phyloP scores from a whole-genome alignment of 2,329 filamentous ascomycete species.

The Talaromyces albobiverticillius region DNA sequence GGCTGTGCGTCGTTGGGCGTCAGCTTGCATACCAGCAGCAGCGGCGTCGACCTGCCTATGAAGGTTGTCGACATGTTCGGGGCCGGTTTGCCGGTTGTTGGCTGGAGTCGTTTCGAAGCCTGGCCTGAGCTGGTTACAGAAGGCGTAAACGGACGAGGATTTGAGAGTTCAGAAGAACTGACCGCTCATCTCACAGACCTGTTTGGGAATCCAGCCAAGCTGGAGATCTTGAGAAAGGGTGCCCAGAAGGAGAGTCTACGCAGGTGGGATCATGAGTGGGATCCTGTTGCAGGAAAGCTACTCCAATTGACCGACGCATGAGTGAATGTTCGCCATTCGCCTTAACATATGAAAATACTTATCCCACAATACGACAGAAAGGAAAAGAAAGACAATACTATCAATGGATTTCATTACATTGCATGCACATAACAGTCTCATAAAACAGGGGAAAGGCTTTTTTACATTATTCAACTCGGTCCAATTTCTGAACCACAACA shows the following conservation, averaged over 20 bases:
- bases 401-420: constrained; percentile 2
- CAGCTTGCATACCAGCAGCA: constrained; percentile 88
- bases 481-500: constrained; percentile 82
- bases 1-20: constrained; percentile 85
- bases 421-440: not conserved
- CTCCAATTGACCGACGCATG: constrained; percentile 50
- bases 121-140: constrained; percentile 90
- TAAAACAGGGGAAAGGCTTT: not conserved
- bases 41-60: constrained; percentile 95
- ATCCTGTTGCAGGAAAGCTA: constrained; percentile 71
- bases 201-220: constrained; percentile 56
- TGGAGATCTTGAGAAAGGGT: constrained; percentile 63
- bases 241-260: constrained; percentile 70
- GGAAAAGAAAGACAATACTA: not conserved
- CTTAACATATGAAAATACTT: not conserved
- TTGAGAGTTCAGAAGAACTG: constrained; percentile 68
- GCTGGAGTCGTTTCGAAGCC: constrained; percentile 81
- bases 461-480: constrained; percentile 42
- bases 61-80: constrained; percentile 99
- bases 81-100: constrained; percentile 82
- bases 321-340: not conserved
- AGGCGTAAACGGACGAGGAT: constrained; percentile 80
- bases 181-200: constrained; percentile 61
- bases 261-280: constrained; percentile 93
- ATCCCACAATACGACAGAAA: too few species aligned